phyloP scores from a whole-genome alignment of 1,139 yeast species.

The Cylindricascospora bacillispora region DNA sequence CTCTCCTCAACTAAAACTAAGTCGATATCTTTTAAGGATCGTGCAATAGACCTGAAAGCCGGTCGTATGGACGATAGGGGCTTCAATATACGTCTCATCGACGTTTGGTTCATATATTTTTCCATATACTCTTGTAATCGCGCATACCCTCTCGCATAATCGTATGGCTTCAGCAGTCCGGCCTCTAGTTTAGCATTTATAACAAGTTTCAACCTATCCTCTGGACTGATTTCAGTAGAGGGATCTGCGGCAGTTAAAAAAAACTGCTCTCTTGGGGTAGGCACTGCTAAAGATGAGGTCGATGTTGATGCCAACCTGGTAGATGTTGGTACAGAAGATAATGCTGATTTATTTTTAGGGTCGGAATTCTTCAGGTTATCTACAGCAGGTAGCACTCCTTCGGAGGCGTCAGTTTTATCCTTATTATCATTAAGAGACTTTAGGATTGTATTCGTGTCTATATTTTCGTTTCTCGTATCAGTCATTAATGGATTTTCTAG shows the following conservation, averaged over 20 bases:
- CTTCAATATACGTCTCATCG: constrained; percentile 76
- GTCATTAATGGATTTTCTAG: constrained; percentile 61
- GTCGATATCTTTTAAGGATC: constrained; percentile 83
- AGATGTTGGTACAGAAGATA: background rate
- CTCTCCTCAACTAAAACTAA: constrained; percentile 86
- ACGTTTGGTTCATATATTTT: constrained; percentile 74
- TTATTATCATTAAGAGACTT: background rate
- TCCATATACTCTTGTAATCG: constrained; percentile 87
- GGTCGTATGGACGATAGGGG: constrained; percentile 84
- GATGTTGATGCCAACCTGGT: background rate
- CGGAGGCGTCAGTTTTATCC: too few relatives aligned
- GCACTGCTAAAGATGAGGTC: constrained; percentile 1
- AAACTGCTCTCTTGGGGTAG: constrained; percentile 79
- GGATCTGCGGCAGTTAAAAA: constrained; percentile 97
- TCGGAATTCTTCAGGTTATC: too few relatives aligned
- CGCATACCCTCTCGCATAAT: constrained; percentile 90
- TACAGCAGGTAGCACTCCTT: too few relatives aligned
- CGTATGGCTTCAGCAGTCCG: constrained; percentile 83
- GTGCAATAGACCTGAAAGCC: constrained; percentile 86
- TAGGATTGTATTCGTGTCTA: constrained; percentile 6
- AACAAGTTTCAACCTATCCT: constrained; percentile 87
- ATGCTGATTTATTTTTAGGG: background rate
- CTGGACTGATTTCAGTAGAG: constrained; percentile 86
- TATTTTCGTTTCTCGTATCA: constrained; percentile 2
- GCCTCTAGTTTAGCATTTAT: constrained; percentile 92